Base-by-base conservation (phyloP, 192 early-diverging fungal species). In the Chytriomyces hyalinus region DNA sequence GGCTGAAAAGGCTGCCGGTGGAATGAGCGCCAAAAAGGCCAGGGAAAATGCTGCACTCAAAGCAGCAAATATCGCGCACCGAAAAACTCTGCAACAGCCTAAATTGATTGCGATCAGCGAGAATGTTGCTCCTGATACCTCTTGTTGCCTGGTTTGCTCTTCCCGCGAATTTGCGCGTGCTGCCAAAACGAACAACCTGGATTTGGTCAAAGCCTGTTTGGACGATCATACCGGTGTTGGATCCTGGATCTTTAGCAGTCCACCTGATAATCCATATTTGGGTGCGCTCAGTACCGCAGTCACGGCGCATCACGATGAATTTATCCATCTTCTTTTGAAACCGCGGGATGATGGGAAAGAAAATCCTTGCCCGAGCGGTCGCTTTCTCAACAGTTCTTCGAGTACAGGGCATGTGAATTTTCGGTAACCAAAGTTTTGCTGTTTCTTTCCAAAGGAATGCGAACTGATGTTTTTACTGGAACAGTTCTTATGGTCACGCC, bases 81-180 rank as follows among this genome's bases (percentile, higher is more conserved):
- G 71, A 24, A 48, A 81, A 24, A 48, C 43, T 44, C 49, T 67
- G 2, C 44, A 24, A 24, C 20, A n/a, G 6, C 73, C 65, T 17
- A 20, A 69, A 17, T 24, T 66, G 26, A 47, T 53, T 46, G n/a
- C 61, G 9, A 20, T 47, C 2, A 66, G 11, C 46, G 64, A 65
- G 4, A 47, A 64, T 22, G 62, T 6, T 46, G 64, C 45, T 36
- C 78, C 81, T 6, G 76, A 83, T 63, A 63, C 70, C 22, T 77
- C 81, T 22, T 89, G 87, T 48, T 89, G 88, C 71, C 47, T 78
- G 6, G 53, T 70, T 9, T 89, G 88, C 66, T 82, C 86, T 5
- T 48, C 77, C 7, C 71, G 73, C 6, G 84, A 82, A 49, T 89
- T 82, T 48, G 62, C 64, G 0, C 60, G 78, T n/a, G 82, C 82